These are phyloP conservation scores for Trametes sanguinea DNA, from an alignment of 768 basidiomycete genomes.

Conservation along the genomic window DNA sequence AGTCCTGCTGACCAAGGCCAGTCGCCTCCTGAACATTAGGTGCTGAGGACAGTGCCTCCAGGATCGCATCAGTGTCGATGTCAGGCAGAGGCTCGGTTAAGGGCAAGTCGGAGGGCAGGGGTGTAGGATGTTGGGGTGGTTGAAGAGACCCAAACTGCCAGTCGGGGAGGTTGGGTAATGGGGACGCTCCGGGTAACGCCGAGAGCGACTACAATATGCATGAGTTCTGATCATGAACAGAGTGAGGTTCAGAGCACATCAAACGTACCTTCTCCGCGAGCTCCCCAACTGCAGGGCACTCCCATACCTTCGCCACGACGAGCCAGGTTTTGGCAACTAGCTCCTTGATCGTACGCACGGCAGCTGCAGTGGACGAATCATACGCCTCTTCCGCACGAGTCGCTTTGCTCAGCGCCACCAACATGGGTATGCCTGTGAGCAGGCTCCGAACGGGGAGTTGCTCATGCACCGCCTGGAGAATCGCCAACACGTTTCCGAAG, in stretches of 20 bases:
- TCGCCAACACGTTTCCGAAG: constrained; percentile 67
- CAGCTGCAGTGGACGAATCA: constrained; percentile 39
- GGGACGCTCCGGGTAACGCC: constrained; percentile 6
- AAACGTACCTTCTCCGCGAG: constrained; percentile 55
- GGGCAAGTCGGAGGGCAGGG: constrained; percentile 40
- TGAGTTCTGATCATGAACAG: not conserved
- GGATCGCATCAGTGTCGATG: constrained; percentile 54
- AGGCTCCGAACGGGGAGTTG: constrained; percentile 75
- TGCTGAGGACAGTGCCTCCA: constrained; percentile 57
- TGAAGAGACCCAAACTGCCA: constrained; percentile 45
- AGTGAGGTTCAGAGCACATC: not conserved
- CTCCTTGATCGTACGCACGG: constrained; percentile 59
- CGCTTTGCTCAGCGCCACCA: constrained; percentile 68
- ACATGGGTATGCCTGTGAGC: constrained; percentile 81
- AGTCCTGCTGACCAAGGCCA: constrained; percentile 56
- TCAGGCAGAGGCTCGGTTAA: constrained; percentile 39
- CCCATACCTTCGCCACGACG: constrained; percentile 72
- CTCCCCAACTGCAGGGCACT: constrained; percentile 51
- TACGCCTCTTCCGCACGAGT: constrained; percentile 45
- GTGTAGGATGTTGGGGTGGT: constrained; percentile 45
- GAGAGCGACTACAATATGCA: constrained; percentile 15
- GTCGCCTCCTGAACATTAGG: constrained; percentile 61
- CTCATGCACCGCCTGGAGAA: constrained; percentile 68
- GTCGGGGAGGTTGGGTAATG: constrained; percentile 38
- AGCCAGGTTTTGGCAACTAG: constrained; percentile 67